phyloP scores from a whole-genome alignment of 2,329 filamentous ascomycete genomes.

The Diaporthe nobilis region DNA sequence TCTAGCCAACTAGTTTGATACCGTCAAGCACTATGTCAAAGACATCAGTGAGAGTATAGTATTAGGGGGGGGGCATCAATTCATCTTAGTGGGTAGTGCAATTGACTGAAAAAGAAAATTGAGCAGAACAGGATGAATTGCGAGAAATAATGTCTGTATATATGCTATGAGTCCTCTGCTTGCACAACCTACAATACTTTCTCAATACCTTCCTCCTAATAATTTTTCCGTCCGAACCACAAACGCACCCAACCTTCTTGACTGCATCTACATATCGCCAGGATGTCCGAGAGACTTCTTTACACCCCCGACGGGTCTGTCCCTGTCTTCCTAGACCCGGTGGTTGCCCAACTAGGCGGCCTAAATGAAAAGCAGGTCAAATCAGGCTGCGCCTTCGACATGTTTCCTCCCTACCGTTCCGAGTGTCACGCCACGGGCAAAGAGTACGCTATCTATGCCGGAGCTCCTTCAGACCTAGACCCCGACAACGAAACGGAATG shows the following conservation, averaged over 20 bases:
- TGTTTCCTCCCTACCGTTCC: not conserved
- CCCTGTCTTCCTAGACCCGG: not conserved
- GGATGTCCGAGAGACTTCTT: not conserved
- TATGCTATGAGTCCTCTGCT: not conserved
- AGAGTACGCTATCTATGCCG: too few species aligned
- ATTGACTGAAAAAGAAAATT: too few species aligned
- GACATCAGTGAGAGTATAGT: too few species aligned
- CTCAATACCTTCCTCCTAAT: not conserved
- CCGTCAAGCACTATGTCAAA: too few species aligned
- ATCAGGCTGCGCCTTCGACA: not conserved
- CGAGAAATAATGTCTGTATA: not conserved
- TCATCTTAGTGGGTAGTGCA: too few species aligned
- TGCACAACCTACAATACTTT: not conserved
- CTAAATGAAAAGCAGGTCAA: not conserved
- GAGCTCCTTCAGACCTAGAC: not conserved
- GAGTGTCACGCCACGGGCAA: not conserved
- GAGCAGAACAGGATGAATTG: not conserved
- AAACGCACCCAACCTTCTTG: not conserved
- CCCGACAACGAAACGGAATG: not conserved
- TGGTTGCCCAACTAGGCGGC: not conserved
- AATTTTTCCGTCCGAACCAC: not conserved
- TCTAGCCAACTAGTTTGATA: not conserved
- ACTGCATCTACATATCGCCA: not conserved
- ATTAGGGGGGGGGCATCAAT: too few species aligned
- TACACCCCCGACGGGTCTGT: not conserved